A percentile compares a stretch with the other conserved stretches of the same genome.
These are phyloP conservation scores for Wallacemonas sp. DNA, from an alignment of 208 protist species.

Conservation along the genomic window DNA sequence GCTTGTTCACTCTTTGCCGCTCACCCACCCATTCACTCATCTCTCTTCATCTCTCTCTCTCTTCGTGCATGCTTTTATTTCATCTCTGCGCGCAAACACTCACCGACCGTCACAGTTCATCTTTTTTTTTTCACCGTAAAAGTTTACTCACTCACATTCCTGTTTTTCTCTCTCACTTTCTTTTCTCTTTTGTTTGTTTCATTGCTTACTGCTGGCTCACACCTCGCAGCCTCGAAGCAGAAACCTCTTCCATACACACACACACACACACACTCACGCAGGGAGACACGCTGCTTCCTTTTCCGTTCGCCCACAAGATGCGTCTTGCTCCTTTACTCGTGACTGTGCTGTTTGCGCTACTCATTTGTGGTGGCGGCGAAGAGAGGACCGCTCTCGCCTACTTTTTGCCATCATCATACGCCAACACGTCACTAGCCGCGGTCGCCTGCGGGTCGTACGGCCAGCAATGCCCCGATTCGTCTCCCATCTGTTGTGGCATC, in stretches of 20 bases:
- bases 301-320: too few species aligned
- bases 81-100: not conserved
- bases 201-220: too few species aligned
- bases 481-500: slow-evolving; percentile 50
- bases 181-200: slow-evolving; percentile 12
- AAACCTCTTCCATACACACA: too few species aligned
- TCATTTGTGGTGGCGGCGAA: not conserved
- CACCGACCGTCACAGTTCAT: not conserved
- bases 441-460: slow-evolving; percentile 7
- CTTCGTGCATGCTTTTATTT: not conserved
- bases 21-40: too few species aligned
- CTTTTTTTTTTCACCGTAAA: too few species aligned
- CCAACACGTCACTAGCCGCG: not conserved
- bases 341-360: not conserved
- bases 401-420: not conserved
- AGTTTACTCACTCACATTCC: slow-evolving; percentile 1
- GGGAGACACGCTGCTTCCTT: too few species aligned
- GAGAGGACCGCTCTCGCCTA: not conserved
- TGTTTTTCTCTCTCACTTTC: slow-evolving; percentile 5
- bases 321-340: not conserved
- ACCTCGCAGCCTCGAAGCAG: too few species aligned
- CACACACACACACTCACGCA: too few species aligned
- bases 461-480: slow-evolving; percentile 26
- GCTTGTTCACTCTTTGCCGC: too few species aligned
- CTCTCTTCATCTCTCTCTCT: not conserved